phyloP scores from a whole-genome alignment of 352 stramenopile genomes.

The Phytophthora lateralis region DNA sequence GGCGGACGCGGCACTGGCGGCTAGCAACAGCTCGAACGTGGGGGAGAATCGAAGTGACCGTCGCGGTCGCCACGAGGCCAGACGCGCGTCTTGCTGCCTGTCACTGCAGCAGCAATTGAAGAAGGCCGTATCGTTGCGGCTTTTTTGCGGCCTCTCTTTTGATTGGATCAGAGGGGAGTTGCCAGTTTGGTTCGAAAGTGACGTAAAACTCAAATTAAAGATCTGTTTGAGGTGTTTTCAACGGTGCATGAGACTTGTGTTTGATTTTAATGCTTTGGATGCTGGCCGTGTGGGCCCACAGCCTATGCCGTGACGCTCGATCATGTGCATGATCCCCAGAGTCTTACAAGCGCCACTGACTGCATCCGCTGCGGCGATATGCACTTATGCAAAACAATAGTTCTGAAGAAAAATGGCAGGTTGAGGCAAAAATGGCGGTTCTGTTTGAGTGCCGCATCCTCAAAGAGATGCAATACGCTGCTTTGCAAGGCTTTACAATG shows the following conservation, averaged over 20 bases:
- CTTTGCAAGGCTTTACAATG: conserved; percentile 17
- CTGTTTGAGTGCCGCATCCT: background rate
- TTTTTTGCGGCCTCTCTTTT: conserved; percentile 27
- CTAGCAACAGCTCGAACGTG: conserved; percentile 15
- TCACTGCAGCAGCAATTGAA: conserved; percentile 19
- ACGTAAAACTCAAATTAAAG: background rate
- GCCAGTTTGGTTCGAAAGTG: conserved; percentile 17
- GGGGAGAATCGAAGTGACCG: conserved; percentile 26
- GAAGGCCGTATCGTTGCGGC: conserved; percentile 4
- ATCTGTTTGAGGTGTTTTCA: background rate
- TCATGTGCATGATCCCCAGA: too few relatives aligned
- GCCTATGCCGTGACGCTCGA: too few relatives aligned
- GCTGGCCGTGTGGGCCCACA: too few relatives aligned
- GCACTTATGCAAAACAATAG: background rate
- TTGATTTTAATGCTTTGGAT: too few relatives aligned
- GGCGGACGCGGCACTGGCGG: background rate
- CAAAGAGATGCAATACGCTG: conserved; percentile 11
- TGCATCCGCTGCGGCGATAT: background rate
- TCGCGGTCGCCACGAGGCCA: conserved; percentile 4
- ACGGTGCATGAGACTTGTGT: background rate
- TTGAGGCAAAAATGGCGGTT: background rate
- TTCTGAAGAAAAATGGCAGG: background rate
- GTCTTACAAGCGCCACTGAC: too few relatives aligned
- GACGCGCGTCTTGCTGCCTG: conserved; percentile 11
- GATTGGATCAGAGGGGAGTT: conserved; percentile 14